Evolutionary conservation across 1,284 basidiomycete species (phyloP).

Genomic region (Meripilus lineatus): DNA sequence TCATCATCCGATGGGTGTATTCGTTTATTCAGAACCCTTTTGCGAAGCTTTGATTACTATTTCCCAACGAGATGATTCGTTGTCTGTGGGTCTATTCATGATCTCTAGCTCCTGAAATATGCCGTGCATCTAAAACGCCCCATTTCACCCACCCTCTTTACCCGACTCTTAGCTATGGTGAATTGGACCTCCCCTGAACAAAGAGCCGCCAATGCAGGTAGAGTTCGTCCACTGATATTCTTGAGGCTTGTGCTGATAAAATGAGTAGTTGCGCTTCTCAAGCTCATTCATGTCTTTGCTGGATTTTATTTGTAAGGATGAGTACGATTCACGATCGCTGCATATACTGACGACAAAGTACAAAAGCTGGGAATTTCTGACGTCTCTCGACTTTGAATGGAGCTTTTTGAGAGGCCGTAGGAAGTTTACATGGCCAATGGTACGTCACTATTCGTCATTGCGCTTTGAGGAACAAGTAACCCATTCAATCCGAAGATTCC

Average conservation of each 20-base stretch:
- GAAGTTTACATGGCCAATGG: slow-evolving; percentile 44
- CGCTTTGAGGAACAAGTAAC: neutral
- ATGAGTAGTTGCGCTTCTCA: slow-evolving; percentile 50
- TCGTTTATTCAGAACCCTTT: too few relatives aligned
- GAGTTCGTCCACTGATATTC: slow-evolving; percentile 21
- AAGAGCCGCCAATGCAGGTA: slow-evolving; percentile 45
- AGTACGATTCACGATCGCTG: slow-evolving; percentile 1
- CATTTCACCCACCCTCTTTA: too few relatives aligned
- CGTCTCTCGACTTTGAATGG: slow-evolving; percentile 71
- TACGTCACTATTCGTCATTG: slow-evolving; percentile 6
- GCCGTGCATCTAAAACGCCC: too few relatives aligned
- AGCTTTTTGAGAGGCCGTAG: slow-evolving; percentile 55
- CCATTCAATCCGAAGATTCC: slow-evolving; percentile 37
- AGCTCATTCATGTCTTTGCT: slow-evolving; percentile 61
- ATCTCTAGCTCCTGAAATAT: too few relatives aligned
- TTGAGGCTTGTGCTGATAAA: too few relatives aligned
- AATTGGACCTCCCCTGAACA: slow-evolving; percentile 46
- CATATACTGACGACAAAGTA: slow-evolving; percentile 7
- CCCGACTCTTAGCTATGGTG: slow-evolving; percentile 24
- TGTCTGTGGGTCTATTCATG: too few relatives aligned
- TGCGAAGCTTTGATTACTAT: too few relatives aligned
- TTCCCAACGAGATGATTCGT: too few relatives aligned
- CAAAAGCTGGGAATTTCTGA: slow-evolving; percentile 39
- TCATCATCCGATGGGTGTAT: too few relatives aligned
- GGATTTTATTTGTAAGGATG: slow-evolving; percentile 27